A percentile compares a stretch with the other conserved stretches of the same genome.
phyloP scores from a whole-genome alignment of 2,329 filamentous ascomycete species.

The Escovopsis sp. region DNA sequence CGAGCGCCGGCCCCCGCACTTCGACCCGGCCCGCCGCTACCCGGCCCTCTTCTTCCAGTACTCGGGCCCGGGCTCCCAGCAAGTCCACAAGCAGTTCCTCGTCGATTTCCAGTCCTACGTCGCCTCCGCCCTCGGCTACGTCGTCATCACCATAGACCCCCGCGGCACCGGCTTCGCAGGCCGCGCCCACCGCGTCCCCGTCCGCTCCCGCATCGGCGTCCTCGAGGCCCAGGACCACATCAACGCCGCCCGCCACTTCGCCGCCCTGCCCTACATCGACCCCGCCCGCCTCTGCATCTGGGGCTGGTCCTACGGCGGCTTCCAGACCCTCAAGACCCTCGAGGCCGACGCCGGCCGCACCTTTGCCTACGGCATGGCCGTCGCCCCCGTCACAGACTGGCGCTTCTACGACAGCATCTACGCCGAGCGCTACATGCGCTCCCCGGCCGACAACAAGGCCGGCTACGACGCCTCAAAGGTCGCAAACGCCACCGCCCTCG shows the following conservation, averaged over 20 bases:
- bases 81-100: constrained; percentile 62
- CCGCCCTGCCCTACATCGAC: constrained; percentile 70
- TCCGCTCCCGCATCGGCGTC: constrained; percentile 71
- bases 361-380: constrained; percentile 94
- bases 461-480: constrained; percentile 70
- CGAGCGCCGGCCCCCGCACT: constrained; percentile 81
- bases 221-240: constrained; percentile 88
- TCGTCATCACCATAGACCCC: constrained; percentile 89
- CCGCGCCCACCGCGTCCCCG: constrained; percentile 64
- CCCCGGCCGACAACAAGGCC: constrained; percentile 61
- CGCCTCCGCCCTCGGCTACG: constrained; percentile 72
- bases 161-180: constrained; percentile 86
- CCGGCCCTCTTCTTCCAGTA: constrained; percentile 93
- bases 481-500: constrained; percentile 57
- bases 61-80: constrained; percentile 85
- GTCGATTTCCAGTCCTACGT: constrained; percentile 88
- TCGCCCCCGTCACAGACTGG: constrained; percentile 98
- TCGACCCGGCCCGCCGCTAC: constrained; percentile 69
- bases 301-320: constrained; percentile 97
- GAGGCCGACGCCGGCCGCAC: constrained; percentile 81
- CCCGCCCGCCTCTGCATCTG: constrained; percentile 74
- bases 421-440: constrained; percentile 95
- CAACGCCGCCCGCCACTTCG: constrained; percentile 73
- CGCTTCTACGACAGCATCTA: constrained; percentile 89
- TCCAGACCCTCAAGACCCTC: constrained; percentile 86